These are phyloP conservation scores for Mycena rosella DNA, from an alignment of 768 basidiomycete genomes.

Conservation along the genomic window DNA sequence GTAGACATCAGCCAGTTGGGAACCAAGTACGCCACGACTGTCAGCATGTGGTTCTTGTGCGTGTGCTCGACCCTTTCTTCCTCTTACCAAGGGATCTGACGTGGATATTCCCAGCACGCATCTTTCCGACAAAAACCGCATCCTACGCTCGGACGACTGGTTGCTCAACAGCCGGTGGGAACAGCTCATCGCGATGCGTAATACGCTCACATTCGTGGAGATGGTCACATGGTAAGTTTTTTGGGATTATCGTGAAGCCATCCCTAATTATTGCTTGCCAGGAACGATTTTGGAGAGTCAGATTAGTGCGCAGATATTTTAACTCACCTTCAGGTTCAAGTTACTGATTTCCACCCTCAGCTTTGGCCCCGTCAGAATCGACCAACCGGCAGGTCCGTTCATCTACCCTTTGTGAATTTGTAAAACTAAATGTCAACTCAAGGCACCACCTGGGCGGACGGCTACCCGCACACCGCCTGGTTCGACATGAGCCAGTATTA, in stretches of 20 bases:
- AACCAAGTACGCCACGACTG: constrained; percentile 56
- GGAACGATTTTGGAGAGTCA: constrained; percentile 86
- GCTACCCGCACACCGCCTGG: constrained; percentile 66
- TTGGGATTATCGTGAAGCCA: not conserved
- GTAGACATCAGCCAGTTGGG: constrained; percentile 62
- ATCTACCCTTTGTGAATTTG: not conserved
- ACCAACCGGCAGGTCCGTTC: constrained; percentile 51
- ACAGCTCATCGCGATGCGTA: constrained; percentile 69
- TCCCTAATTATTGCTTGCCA: no score
- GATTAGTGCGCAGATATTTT: constrained; percentile 61
- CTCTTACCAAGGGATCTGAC: not conserved
- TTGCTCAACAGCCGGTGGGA: constrained; percentile 80
- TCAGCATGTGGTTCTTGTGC: constrained; percentile 64
- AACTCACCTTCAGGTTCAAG: not conserved
- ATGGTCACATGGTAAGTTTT: constrained; percentile 72
- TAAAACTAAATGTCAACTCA: not conserved
- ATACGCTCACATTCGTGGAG: constrained; percentile 68
- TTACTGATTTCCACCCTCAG: constrained; percentile 45
- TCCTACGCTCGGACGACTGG: constrained; percentile 77
- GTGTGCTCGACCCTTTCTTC: constrained; percentile 35
- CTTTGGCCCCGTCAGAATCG: constrained; percentile 72
- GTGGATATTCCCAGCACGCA: constrained; percentile 59
- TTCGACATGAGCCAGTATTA: constrained; percentile 75
- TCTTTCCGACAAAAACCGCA: constrained; percentile 72
- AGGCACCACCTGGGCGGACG: constrained; percentile 57